These are phyloP conservation scores for Picochlorum sp. DNA, from an alignment of 139 green algal species.

Conservation along the genomic window DNA sequence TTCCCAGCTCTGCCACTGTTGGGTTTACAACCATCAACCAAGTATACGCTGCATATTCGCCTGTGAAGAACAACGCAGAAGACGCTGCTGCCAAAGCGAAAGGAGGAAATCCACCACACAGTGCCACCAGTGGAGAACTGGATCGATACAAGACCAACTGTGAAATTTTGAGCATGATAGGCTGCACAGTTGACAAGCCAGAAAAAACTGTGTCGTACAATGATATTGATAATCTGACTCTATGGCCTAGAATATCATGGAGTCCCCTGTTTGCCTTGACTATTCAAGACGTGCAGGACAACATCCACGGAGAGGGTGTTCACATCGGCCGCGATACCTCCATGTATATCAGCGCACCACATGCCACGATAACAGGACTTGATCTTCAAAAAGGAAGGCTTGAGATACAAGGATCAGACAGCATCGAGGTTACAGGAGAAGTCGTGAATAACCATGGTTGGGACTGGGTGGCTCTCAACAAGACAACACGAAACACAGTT, in stretches of 20 bases:
- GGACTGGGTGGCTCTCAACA: constrained; percentile 51
- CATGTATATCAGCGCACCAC: constrained; percentile 64
- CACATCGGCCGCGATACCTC: constrained; percentile 30
- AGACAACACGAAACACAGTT: constrained; percentile 1
- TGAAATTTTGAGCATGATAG: constrained; percentile 33
- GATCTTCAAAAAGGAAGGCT: constrained; percentile 66
- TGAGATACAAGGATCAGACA: constrained; percentile 47
- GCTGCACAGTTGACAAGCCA: constrained; percentile 35
- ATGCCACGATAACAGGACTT: constrained; percentile 47
- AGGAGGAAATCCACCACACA: constrained; percentile 77
- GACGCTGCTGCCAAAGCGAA: constrained; percentile 77
- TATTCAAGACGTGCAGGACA: constrained; percentile 55
- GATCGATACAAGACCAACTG: constrained; percentile 58
- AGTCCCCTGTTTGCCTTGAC: constrained; percentile 64
- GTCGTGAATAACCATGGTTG: constrained; percentile 75
- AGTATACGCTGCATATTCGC: constrained; percentile 90
- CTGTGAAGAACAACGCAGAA: constrained; percentile 90
- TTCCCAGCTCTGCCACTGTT: constrained; percentile 58
- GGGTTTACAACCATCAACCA: constrained; percentile 93
- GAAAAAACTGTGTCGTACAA: constrained; percentile 30
- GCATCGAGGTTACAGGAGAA: constrained; percentile 43
- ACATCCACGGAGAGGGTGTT: constrained; percentile 36
- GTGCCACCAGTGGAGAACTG: constrained; percentile 74
- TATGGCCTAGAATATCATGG: constrained; percentile 71
- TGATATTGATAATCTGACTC: constrained; percentile 33